Percentiles rank a stretch among this genome's conserved stretches.
Conservation (phyloP, 441 rosid genomes). For the Adansonia grandidieri region DNA sequence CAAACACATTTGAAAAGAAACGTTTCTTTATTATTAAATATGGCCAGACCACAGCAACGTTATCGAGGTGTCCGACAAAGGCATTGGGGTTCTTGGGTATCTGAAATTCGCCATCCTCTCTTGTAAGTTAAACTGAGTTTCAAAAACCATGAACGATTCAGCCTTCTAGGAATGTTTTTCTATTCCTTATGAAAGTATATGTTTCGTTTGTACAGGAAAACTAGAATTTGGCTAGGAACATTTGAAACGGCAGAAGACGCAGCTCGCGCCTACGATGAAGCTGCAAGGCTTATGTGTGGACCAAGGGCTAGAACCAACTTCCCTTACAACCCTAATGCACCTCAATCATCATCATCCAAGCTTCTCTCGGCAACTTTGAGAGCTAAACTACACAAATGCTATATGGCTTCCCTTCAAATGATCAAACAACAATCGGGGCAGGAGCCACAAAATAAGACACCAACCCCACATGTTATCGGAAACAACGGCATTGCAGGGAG, state of each 20-base stretch:
- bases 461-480: constrained; percentile 23
- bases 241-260: constrained; percentile 98
- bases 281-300: constrained; percentile 96
- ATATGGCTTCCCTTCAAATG: constrained; percentile 87
- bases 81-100: constrained; percentile 99
- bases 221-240: constrained; percentile 95
- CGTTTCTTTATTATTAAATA: constrained; percentile 30
- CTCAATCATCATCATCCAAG: constrained; percentile 73
- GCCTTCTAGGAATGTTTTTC: not conserved
- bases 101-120: constrained; percentile 96
- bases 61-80: constrained; percentile 96
- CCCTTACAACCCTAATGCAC: constrained; percentile 74
- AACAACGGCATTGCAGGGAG: constrained; percentile 37
- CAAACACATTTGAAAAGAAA: constrained; percentile 27
- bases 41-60: constrained; percentile 93
- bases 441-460: constrained; percentile 34
- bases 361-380: constrained; percentile 91
- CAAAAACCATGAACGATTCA: not conserved
- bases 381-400: constrained; percentile 86
- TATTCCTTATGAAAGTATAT: not conserved
- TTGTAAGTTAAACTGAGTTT: constrained; percentile 48
- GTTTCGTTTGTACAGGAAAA: constrained; percentile 63
- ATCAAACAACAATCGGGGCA: constrained; percentile 50
- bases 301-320: constrained; percentile 91
- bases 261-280: constrained; percentile 93